phyloP scores from a whole-genome alignment of 2,329 filamentous ascomycete genomes.

The Trichoderma sp. region DNA sequence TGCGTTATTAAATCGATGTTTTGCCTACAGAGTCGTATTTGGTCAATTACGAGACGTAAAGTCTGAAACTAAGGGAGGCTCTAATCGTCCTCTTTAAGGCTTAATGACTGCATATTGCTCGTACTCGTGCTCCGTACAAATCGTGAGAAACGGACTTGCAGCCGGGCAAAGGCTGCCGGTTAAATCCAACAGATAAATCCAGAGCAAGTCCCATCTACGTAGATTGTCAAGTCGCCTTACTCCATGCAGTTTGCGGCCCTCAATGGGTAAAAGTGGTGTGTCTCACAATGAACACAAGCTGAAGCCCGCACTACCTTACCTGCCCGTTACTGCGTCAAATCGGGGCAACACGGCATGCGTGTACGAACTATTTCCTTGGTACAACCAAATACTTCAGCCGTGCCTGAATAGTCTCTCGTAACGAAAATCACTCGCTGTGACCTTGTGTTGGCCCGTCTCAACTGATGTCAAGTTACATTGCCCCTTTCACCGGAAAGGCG shows the following conservation, averaged over 20 bases:
- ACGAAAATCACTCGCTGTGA: not conserved
- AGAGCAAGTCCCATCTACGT: no score
- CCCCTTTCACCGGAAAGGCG: not conserved
- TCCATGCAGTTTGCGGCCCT: no score
- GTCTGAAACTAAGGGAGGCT: not conserved
- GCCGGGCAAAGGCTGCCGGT: not conserved
- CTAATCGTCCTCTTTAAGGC: not conserved
- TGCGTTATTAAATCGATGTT: conserved; percentile 16
- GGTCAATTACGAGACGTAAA: not conserved
- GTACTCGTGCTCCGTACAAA: no score
- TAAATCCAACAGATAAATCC: not conserved
- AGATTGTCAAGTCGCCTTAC: no score
- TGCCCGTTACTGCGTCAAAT: not conserved
- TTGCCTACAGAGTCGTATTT: not conserved
- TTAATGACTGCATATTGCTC: not conserved
- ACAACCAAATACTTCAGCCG: not conserved
- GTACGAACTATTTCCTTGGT: no score
- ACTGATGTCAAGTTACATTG: not conserved
- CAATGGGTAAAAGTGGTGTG: not conserved
- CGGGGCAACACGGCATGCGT: not conserved
- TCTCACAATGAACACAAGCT: not conserved
- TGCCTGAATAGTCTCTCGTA: not conserved
- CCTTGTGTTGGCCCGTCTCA: not conserved
- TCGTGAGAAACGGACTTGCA: no score
- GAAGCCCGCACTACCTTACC: not conserved